Evolutionary conservation across 2,329 filamentous ascomycete genomes (phyloP).

Genomic region (Colletotrichum ledebouriae): DNA sequence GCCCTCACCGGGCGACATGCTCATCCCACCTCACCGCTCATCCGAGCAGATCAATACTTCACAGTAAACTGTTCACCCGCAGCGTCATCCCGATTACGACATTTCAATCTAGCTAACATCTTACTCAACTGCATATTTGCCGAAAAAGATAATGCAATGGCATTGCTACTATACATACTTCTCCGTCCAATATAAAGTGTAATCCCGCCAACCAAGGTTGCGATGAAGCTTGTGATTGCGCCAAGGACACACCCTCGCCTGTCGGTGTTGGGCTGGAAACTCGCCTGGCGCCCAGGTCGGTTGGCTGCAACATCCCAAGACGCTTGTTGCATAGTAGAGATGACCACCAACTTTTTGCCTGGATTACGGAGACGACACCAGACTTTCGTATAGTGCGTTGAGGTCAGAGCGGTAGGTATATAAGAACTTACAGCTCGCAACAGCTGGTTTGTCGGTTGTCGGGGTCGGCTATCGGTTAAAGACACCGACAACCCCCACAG

Average conservation of each 20-base stretch:
- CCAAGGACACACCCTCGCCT: conserved; percentile 9
- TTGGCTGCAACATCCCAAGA: conserved; percentile 11
- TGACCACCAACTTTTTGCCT: no score
- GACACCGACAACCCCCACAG: neutral
- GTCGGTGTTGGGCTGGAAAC: neutral
- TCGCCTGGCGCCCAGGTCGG: neutral
- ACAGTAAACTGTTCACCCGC: neutral
- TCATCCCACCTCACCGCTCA: neutral
- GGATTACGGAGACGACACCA: no score
- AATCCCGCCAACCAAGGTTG: no score
- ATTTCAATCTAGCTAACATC: neutral
- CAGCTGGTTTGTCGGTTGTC: neutral
- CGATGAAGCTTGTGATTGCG: conserved; percentile 14
- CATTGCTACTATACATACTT: no score
- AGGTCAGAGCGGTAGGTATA: no score
- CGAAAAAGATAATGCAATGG: neutral
- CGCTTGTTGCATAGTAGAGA: no score
- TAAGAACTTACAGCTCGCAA: neutral
- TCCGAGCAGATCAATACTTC: conserved; percentile 9
- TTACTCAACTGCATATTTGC: neutral
- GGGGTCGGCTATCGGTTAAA: neutral
- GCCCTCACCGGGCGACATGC: neutral
- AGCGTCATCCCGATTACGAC: conserved; percentile 6
- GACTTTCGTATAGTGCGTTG: no score
- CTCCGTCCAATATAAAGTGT: neutral